Evolutionary conservation across 2,329 filamentous ascomycete species (phyloP), one percentile per base, ranked within the genome.

Genomic region (Teratosphaeria zuluensis): DNA sequence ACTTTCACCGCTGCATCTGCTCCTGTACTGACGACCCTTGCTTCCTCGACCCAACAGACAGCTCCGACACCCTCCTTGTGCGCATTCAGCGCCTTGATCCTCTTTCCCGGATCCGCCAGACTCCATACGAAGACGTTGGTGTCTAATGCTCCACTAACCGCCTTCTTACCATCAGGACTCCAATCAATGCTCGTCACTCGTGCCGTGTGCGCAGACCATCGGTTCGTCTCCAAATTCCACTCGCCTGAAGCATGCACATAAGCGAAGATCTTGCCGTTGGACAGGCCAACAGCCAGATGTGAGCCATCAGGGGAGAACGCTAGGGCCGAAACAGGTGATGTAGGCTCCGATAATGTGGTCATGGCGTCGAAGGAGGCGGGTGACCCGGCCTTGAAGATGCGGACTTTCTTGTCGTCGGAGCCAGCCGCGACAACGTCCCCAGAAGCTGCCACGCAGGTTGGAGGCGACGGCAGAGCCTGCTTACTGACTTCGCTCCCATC

Each of bases 41-140:
- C 59, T 8, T 81, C 84, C 31, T 80, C 81, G 14, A 89, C 80
- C 91, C 92, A 99, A 12, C 82, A 82, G 16, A 97, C 87, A 16
- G 89, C 92, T 65, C 88, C 90, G 19, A 97, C 91, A 9, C 94
- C 94, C 70, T 97, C 94, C 76, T 96, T 96, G 77, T 99, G 94
- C 55, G 92, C 91, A 70, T 96, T 95, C 24, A 85, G 76, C 14
- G 85, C 87, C 77, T 94, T 92, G 65, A 95, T 83, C 65, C 92
- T 83, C 74, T 89, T 89, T 2, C 90, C 91, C 0, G 92, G 92
- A 70, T 90, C 89, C 51, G 79, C 77, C 58, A 96, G 74, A 72
- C 90, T 96, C 90, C 94, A 99, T 32, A 96, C 85, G 71, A 90
- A 92, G 21, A 99, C 82, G 69, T 95, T 91, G 0, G 92, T 96